Conservation (phyloP, 345 rosid genomes). For the Melastoma malabathricum region DNA sequence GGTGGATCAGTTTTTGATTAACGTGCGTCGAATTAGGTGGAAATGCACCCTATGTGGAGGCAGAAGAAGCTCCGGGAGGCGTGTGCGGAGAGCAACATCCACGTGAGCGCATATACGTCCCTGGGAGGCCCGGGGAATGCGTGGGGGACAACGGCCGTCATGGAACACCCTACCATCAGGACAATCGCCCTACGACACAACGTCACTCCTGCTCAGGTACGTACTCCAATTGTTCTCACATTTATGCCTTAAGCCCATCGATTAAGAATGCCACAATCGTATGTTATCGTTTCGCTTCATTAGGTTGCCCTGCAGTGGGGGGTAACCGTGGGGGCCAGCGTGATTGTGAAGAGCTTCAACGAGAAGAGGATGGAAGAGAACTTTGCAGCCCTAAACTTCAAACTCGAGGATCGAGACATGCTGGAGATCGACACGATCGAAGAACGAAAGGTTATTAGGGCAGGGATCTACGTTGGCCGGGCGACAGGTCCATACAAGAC, state of each 20-base stretch:
- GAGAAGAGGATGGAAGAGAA: slow-evolving; percentile 51
- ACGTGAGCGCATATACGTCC: slow-evolving; percentile 79
- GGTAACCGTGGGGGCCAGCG: slow-evolving; percentile 61
- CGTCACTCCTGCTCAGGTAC: slow-evolving; percentile 69
- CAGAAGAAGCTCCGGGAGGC: slow-evolving; percentile 53
- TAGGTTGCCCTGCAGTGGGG: slow-evolving; percentile 89
- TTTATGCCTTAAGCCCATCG: too few relatives aligned
- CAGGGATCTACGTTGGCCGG: slow-evolving; percentile 48
- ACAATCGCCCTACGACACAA: slow-evolving; percentile 56
- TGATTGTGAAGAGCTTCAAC: slow-evolving; percentile 74
- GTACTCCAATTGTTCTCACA: not conserved
- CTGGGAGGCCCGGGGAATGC: slow-evolving; percentile 68
- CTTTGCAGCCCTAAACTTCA: slow-evolving; percentile 34
- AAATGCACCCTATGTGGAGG: slow-evolving; percentile 94
- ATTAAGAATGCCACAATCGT: too few relatives aligned
- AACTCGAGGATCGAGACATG: slow-evolving; percentile 42
- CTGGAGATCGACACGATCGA: slow-evolving; percentile 36
- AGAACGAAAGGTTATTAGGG: slow-evolving; percentile 76
- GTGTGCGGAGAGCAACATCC: slow-evolving; percentile 48
- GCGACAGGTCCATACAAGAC: slow-evolving; percentile 73
- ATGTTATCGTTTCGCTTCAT: too few relatives aligned
- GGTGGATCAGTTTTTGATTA: too few relatives aligned
- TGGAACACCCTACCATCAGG: slow-evolving; percentile 40
- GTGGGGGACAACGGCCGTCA: slow-evolving; percentile 75
- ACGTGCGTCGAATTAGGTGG: slow-evolving; percentile 34